phyloP scores from a whole-genome alignment of 1,284 basidiomycete genomes.

The Rhodotorula sp. region DNA sequence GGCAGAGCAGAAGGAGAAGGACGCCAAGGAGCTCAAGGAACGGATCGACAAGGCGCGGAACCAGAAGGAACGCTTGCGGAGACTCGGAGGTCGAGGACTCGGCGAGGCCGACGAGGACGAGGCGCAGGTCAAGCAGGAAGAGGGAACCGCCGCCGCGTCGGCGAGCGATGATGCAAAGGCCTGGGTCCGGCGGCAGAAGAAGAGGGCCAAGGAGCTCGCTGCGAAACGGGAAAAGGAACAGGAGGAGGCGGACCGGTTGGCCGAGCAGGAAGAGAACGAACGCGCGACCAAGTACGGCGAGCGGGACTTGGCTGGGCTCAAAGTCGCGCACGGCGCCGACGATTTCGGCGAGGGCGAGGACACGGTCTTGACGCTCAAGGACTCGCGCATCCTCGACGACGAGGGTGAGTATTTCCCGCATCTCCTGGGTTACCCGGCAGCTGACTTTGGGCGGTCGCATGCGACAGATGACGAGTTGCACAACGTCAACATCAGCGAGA shows the following conservation, averaged over 20 bases:
- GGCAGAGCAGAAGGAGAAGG: conserved; percentile 66
- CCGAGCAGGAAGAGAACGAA: conserved; percentile 72
- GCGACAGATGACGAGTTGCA: conserved; percentile 89
- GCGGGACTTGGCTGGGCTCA: conserved; percentile 80
- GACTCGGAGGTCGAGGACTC: conserved; percentile 85
- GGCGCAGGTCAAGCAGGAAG: conserved; percentile 56
- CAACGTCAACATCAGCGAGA: conserved; percentile 87
- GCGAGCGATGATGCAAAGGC: conserved; percentile 53
- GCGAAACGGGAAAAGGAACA: conserved; percentile 72
- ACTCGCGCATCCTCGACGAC: conserved; percentile 86
- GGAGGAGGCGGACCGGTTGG: conserved; percentile 73
- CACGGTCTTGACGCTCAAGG: conserved; percentile 92
- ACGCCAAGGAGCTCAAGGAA: conserved; percentile 59
- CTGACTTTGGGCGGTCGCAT: too few species aligned
- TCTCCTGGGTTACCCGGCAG: too few species aligned
- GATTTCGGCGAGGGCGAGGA: conserved; percentile 89
- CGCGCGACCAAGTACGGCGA: conserved; percentile 57
- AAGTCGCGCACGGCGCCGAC: conserved; percentile 93
- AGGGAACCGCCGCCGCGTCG: neutral
- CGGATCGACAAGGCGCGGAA: conserved; percentile 72
- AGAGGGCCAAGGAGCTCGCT: conserved; percentile 78
- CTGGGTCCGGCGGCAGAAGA: conserved; percentile 88
- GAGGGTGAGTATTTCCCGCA: conserved; percentile 65
- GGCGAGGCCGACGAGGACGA: conserved; percentile 77
- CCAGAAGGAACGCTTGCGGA: conserved; percentile 80